phyloP scores from a whole-genome alignment of 768 basidiomycete species.

The Tricholoma flavovirens region DNA sequence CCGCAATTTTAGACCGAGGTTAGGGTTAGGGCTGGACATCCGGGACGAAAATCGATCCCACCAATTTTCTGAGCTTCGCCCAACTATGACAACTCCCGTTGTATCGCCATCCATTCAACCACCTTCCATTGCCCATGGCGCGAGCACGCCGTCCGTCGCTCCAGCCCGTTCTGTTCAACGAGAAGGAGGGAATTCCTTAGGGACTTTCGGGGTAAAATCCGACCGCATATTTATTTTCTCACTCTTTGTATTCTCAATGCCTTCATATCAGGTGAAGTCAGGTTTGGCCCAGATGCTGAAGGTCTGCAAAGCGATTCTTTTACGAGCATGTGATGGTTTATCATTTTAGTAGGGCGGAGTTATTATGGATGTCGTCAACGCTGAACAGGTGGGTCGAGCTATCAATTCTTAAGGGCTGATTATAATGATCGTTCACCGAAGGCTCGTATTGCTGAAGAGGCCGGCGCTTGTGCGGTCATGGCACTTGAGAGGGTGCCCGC shows the following conservation, averaged over 20 bases:
- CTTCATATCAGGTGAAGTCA: conserved; percentile 66
- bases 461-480: conserved; percentile 98
- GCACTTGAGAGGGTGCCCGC: conserved; percentile 93
- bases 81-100: conserved; percentile 24
- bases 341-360: conserved; percentile 58
- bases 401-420: conserved; percentile 1
- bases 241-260: conserved; percentile 8
- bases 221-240: not conserved
- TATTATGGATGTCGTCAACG: conserved; percentile 94
- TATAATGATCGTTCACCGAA: conserved; percentile 26
- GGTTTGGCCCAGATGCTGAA: conserved; percentile 97
- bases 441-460: conserved; percentile 96
- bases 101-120: conserved; percentile 28
- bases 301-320: conserved; percentile 32
- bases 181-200: conserved; percentile 56
- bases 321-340: conserved; percentile 3
- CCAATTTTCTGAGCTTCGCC: conserved; percentile 9
- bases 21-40: conserved; percentile 20
- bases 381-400: conserved; percentile 39
- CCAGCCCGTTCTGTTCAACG: conserved; percentile 48
- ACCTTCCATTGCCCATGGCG: conserved; percentile 31
- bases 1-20: conserved; percentile 17
- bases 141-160: conserved; percentile 35
- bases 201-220: conserved; percentile 58
- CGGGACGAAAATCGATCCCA: conserved; percentile 12